phyloP scores from a whole-genome alignment of 2,329 filamentous ascomycete species.

The Apiospora malaysiana region DNA sequence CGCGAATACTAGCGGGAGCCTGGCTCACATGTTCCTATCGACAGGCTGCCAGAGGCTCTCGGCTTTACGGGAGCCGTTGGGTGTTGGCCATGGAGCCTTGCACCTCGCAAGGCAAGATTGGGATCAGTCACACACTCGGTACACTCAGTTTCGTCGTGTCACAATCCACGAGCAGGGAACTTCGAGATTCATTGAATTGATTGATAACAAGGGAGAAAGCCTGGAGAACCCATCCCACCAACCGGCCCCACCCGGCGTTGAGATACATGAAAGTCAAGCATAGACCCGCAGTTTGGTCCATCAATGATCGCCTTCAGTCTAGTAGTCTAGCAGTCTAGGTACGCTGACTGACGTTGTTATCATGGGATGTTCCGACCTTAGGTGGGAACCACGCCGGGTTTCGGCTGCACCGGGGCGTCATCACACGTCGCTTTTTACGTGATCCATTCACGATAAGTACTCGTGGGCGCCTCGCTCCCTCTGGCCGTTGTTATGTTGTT shows the following conservation, averaged over 20 bases:
- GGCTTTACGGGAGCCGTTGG: background rate
- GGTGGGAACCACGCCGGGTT: slow-evolving; percentile 17
- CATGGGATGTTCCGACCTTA: slow-evolving; percentile 4
- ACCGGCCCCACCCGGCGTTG: slow-evolving; percentile 9
- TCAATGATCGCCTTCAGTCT: background rate
- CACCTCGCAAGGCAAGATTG: background rate
- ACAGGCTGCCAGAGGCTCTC: background rate
- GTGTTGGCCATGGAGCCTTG: background rate
- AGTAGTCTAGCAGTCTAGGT: too few species aligned
- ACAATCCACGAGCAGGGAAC: slow-evolving; percentile 6
- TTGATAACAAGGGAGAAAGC: too few species aligned
- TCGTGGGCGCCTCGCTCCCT: slow-evolving; percentile 26
- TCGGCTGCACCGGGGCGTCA: slow-evolving; percentile 22
- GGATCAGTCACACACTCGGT: background rate
- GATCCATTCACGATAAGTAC: slow-evolving; percentile 36
- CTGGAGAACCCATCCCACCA: background rate
- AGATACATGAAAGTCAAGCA: background rate
- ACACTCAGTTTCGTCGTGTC: background rate
- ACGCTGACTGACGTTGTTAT: slow-evolving; percentile 10
- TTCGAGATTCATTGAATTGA: background rate
- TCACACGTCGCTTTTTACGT: slow-evolving; percentile 9
- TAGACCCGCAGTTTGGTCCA: background rate
- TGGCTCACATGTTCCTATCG: slow-evolving; percentile 13
- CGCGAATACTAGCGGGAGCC: background rate
- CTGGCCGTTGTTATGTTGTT: slow-evolving; percentile 30